Evolutionary conservation across 1,139 yeast species (phyloP).

Genomic region (Lodderomyces theae): DNA sequence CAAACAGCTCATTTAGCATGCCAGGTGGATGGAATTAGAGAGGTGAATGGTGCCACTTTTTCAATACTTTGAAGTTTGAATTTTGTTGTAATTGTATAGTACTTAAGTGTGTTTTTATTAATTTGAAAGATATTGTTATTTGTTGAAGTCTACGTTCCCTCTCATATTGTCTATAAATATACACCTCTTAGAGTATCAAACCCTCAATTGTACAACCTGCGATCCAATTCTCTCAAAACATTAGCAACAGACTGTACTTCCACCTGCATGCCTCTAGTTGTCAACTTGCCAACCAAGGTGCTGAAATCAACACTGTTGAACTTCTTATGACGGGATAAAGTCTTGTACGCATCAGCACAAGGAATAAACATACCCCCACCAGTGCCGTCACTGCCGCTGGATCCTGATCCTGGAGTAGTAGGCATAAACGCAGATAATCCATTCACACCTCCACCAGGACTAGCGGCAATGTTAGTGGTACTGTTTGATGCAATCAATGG

Average conservation of each 20-base stretch:
- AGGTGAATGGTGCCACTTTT: background rate
- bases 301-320: constrained; percentile 72
- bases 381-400: background rate
- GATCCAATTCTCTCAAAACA: constrained; percentile 74
- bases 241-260: constrained; percentile 86
- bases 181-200: no score
- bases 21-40: constrained; percentile 5
- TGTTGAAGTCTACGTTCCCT: background rate
- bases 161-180: no score
- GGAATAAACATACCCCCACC: constrained; percentile 60
- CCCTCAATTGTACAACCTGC: constrained; percentile 52
- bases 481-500: constrained; percentile 4
- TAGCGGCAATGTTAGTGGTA: constrained; percentile 8
- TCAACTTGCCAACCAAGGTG: constrained; percentile 68
- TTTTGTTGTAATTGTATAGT: background rate
- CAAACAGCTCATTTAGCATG: constrained; percentile 9
- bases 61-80: background rate
- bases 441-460: constrained; percentile 3
- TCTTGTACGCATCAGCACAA: constrained; percentile 84
- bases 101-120: constrained; percentile 1
- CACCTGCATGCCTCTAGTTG: constrained; percentile 83
- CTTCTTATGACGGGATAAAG: constrained; percentile 75
- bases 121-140: background rate
- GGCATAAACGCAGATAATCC: constrained; percentile 4
- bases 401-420: constrained; percentile 10